Base-by-base conservation (phyloP, 139 green algal genomes). In the Chlamydomonas sphaeroides region DNA sequence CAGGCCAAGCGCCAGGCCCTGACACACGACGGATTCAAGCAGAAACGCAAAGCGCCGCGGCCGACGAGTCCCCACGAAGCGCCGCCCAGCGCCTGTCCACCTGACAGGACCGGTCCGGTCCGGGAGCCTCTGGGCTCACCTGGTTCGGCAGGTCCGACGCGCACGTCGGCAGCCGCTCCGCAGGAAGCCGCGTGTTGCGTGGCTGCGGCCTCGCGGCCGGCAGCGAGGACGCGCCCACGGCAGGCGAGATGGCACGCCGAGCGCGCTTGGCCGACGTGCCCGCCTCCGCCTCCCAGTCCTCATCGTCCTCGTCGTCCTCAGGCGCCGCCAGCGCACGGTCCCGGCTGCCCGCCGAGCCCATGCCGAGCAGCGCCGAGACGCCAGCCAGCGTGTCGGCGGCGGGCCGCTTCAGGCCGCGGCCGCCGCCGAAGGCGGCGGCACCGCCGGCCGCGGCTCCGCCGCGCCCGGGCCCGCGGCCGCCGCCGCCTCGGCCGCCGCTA, bases 221-320 rank as follows among this genome's bases (percentile, higher is more conserved):
- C 20, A 59, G 30, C 30, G 1, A 23, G 32, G 59, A 8, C 36
- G 56, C 2, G 5, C 17, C 8, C 56, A 30, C 56, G 32, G 72
- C 72, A 17, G 72, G 72, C 72, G 72, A 80, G 28, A 53, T 80
- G 36, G 39, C 72, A 11, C 72, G 56, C 10, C 72, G 53, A 0
- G 72, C 53, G 15, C 72, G n/a, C 74, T 80, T 80, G n/a, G 51
- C 1, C 4, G 32, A 17, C 32, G 42, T 17, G 25, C 20, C 48
- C 39, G 36, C 74, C 74, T 80, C 74, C 11, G 74, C 59, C 57
- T 80, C 74, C n/a, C 71, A 80, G 39, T 80, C 74, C 59, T 80
- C 74, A 30, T 80, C 74, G 25, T 63, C 74, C 14, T 70, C 59
- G 42, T 80, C 74, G 39, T 80, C 57, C 3, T 70, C 74, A 26